Percentiles rank a stretch among this genome's conserved stretches.
Conservation (phyloP, 495 filamentous ascomycete species). For the Aspergillus asperescens region DNA sequence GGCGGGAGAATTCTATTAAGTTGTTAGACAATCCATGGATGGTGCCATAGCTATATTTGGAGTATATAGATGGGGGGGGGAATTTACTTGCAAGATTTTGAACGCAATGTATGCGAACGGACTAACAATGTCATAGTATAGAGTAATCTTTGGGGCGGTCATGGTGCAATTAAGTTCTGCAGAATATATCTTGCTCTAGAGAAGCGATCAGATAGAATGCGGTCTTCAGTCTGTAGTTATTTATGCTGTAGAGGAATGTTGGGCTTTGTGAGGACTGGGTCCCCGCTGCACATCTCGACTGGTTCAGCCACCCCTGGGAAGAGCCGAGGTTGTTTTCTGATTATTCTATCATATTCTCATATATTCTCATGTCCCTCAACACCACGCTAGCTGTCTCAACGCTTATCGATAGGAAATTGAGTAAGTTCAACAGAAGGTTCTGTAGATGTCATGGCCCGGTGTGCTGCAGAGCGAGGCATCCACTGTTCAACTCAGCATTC, state of each 20-base stretch:
- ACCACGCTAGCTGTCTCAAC: not conserved
- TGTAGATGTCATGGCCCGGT: not conserved
- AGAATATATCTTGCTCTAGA: no score
- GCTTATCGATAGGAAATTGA: not conserved
- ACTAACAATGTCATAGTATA: constrained; percentile 65
- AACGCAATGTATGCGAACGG: constrained; percentile 69
- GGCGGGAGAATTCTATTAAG: constrained; percentile 50
- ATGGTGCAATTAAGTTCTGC: constrained; percentile 27
- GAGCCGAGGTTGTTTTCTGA: constrained; percentile 6
- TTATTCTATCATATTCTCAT: constrained; percentile 9
- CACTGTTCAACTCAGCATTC: no score
- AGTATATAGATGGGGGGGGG: not conserved
- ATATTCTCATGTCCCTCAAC: no score
- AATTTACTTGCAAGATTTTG: constrained; percentile 51
- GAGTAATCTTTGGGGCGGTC: constrained; percentile 53
- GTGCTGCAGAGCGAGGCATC: not conserved
- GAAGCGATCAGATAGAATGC: not conserved
- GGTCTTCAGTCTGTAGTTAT: not conserved
- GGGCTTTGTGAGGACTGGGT: not conserved
- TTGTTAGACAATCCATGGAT: not conserved
- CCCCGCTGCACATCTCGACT: not conserved
- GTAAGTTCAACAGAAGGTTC: not conserved
- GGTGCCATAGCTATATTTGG: not conserved
- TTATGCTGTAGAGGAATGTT: not conserved
- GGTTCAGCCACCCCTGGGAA: not conserved